Evolutionary conservation across 1,139 yeast genomes (phyloP).

Genomic region (Pichia sp.): DNA sequence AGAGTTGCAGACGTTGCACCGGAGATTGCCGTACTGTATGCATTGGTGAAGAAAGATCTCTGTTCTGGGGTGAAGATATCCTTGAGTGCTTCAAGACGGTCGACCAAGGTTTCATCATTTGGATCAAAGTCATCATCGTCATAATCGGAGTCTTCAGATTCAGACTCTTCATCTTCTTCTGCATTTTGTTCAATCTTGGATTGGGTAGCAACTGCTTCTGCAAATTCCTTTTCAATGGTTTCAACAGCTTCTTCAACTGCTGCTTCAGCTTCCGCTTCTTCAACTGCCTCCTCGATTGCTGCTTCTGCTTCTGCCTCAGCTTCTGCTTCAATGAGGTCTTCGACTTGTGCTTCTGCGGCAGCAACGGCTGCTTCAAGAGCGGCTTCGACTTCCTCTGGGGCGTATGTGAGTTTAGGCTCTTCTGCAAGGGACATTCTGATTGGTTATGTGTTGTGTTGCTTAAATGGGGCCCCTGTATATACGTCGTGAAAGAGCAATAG

Average conservation of each 20-base stretch:
- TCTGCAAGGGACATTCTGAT: constrained; percentile 8
- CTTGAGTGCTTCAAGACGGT: constrained; percentile 83
- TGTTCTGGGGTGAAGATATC: constrained; percentile 89
- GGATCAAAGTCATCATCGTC: constrained; percentile 65
- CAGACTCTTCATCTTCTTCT: constrained; percentile 13
- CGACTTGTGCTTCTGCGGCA: constrained; percentile 2
- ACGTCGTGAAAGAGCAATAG: no score
- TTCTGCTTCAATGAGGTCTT: no score
- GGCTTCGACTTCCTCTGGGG: constrained; percentile 14
- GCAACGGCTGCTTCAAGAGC: no score
- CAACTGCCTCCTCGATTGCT: constrained; percentile 3
- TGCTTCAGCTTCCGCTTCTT: constrained; percentile 6
- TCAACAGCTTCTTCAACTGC: constrained; percentile 10
- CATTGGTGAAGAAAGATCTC: constrained; percentile 38
- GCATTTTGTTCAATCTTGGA: constrained; percentile 6
- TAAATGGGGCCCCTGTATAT: no score
- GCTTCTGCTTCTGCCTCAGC: constrained; percentile 7
- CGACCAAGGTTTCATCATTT: constrained; percentile 75
- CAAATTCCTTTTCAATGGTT: constrained; percentile 9
- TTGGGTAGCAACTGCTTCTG: constrained; percentile 9
- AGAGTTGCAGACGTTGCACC: constrained; percentile 35
- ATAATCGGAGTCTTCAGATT: constrained; percentile 21
- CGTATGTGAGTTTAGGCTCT: constrained; percentile 3
- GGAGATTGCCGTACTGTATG: constrained; percentile 21
- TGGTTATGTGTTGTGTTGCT: no score